Conservation (phyloP, 495 filamentous ascomycete genomes). For the Podospora appendiculata region DNA sequence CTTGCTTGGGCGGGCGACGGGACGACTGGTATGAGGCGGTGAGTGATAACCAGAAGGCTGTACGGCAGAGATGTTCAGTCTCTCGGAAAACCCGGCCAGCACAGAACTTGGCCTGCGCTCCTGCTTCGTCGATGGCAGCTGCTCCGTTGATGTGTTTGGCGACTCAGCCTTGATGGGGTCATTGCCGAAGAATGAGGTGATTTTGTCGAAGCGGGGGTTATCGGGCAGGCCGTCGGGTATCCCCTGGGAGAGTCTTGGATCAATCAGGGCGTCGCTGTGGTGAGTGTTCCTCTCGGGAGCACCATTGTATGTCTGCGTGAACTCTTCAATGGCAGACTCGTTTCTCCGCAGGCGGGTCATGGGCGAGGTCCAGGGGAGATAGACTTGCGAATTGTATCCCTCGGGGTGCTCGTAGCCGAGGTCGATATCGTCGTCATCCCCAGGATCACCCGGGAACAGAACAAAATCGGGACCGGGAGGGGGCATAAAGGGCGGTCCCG, state of each 20-base stretch:
- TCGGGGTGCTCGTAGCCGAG: slow-evolving; percentile 4
- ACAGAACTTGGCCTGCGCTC: slow-evolving; percentile 1
- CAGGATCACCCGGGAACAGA: slow-evolving; percentile 14
- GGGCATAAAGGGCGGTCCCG: neutral
- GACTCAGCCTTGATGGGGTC: slow-evolving; percentile 5
- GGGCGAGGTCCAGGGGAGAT: slow-evolving; percentile 27
- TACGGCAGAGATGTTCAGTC: neutral
- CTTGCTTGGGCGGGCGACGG: no score
- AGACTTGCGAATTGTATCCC: slow-evolving; percentile 8
- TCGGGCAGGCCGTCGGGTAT: neutral
- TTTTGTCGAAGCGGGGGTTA: no score
- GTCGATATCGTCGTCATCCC: slow-evolving; percentile 13
- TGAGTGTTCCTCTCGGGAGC: neutral
- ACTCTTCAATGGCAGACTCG: slow-evolving; percentile 17
- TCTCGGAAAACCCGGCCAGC: slow-evolving; percentile 5
- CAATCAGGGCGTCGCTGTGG: slow-evolving; percentile 1
- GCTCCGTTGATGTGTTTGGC: neutral
- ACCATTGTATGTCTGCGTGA: slow-evolving; percentile 21
- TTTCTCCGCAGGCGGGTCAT: slow-evolving; percentile 21
- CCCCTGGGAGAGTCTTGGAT: slow-evolving; percentile 11
- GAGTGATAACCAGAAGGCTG: neutral
- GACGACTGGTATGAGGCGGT: no score
- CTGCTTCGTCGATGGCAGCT: neutral
- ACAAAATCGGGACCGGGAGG: slow-evolving; percentile 13
- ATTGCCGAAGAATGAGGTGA: neutral